These are phyloP conservation scores for Venturiaceae sp. DNA, from an alignment of 2,329 filamentous ascomycete species.

Conservation along the genomic window DNA sequence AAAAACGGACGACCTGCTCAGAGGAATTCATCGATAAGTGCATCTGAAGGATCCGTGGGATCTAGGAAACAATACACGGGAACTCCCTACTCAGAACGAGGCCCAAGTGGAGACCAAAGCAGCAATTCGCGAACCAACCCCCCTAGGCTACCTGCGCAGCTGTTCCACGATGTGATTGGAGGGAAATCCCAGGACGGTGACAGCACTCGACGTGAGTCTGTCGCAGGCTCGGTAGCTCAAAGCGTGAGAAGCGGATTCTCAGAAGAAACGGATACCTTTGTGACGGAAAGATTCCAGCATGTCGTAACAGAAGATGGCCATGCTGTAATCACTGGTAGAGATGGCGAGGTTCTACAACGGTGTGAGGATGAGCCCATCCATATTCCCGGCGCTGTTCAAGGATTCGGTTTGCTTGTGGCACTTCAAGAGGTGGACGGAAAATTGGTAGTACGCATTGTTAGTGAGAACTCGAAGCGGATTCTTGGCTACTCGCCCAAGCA, in stretches of 20 bases:
- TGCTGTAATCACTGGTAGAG: constrained; percentile 10
- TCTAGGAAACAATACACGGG: neutral
- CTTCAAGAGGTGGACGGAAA: constrained; percentile 58
- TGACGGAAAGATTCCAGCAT: constrained; percentile 72
- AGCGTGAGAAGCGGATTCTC: neutral
- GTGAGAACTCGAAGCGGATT: constrained; percentile 68
- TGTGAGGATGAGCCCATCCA: constrained; percentile 92
- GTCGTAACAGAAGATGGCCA: constrained; percentile 24
- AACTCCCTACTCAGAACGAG: neutral
- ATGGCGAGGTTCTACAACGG: constrained; percentile 45
- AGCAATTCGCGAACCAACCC: neutral
- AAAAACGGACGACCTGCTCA: constrained; percentile 10
- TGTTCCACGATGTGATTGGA: constrained; percentile 26
- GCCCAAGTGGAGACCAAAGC: neutral
- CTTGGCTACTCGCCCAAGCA: constrained; percentile 70
- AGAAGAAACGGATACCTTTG: constrained; percentile 22
- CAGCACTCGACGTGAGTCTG: neutral
- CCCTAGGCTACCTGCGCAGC: constrained; percentile 17
- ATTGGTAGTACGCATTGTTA: constrained; percentile 62
- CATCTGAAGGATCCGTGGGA: neutral
- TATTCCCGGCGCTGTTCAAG: constrained; percentile 71
- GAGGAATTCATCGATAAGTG: neutral
- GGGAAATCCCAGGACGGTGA: constrained; percentile 17
- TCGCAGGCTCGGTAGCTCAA: neutral
- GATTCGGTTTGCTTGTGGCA: constrained; percentile 68